Evolutionary conservation across 2,329 filamentous ascomycete genomes (phyloP).

Genomic region (Penicillium thymicola): DNA sequence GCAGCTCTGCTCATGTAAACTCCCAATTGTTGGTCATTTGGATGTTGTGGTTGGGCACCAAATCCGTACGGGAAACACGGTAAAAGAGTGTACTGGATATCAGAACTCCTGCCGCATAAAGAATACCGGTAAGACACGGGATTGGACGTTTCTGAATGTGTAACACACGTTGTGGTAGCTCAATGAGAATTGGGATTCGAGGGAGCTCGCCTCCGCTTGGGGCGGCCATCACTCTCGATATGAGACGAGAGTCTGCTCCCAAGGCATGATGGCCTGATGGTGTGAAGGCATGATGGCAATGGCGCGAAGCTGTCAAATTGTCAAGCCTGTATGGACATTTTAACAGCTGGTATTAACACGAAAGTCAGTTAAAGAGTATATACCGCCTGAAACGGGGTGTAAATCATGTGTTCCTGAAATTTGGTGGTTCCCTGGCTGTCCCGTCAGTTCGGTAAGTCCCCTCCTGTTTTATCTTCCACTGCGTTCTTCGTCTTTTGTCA

Average conservation of each 20-base stretch:
- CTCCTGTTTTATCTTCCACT: background rate
- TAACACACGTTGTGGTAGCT: background rate
- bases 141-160: background rate
- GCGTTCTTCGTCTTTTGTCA: background rate
- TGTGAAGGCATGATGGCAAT: background rate
- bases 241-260: background rate
- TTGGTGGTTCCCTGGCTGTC: background rate
- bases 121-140: background rate
- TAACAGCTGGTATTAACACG: background rate
- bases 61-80: background rate
- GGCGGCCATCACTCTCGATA: background rate
- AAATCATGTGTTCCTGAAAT: background rate
- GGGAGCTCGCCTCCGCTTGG: background rate
- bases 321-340: background rate
- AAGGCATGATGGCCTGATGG: background rate
- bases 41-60: background rate
- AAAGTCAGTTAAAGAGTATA: background rate
- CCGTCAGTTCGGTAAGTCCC: slow-evolving; percentile 4
- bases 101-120: background rate
- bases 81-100: background rate
- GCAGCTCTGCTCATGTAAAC: background rate
- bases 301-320: background rate
- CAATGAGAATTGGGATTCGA: background rate
- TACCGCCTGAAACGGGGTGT: background rate
- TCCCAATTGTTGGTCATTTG: background rate